A percentile compares a stretch with the other conserved stretches of the same genome.
phyloP scores from a whole-genome alignment of 345 rosid genomes.

The Rhodomyrtus tomentosa region DNA sequence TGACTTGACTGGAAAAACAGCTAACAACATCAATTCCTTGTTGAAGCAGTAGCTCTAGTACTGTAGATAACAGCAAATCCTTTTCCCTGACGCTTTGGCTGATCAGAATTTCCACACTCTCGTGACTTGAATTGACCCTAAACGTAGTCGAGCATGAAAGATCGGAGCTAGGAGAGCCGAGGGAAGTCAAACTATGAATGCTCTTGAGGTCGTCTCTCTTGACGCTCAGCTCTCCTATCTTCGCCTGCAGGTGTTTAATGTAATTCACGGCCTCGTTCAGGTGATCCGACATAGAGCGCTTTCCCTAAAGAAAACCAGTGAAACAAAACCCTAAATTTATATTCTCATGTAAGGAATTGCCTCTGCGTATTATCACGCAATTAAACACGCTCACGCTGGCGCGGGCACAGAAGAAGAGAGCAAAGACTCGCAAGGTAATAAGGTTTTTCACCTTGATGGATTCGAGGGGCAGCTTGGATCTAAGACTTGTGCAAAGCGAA shows the following conservation, averaged over 20 bases:
- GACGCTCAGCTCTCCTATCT: conserved; percentile 26
- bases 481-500: conserved; percentile 44
- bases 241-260: conserved; percentile 33
- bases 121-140: conserved; percentile 13
- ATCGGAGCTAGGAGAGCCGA: background rate
- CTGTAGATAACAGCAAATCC: conserved; percentile 32
- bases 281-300: conserved; percentile 66
- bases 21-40: conserved; percentile 36
- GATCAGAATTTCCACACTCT: conserved; percentile 44
- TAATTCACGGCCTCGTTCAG: conserved; percentile 55
- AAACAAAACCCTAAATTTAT: conserved; percentile 3
- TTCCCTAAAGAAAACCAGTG: conserved; percentile 41
- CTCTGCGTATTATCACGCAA: no score
- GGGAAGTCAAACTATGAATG: conserved; percentile 4
- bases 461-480: conserved; percentile 57
- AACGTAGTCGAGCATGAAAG: background rate
- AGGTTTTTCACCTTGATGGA: conserved; percentile 38
- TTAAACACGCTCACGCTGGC: background rate
- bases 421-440: background rate
- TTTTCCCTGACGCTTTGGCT: conserved; percentile 11
- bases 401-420: background rate
- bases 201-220: conserved; percentile 32
- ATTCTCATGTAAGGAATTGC: background rate
- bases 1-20: conserved; percentile 41
- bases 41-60: conserved; percentile 27